Base-by-base conservation (phyloP, 2,329 filamentous ascomycete species). In the Colletotrichum higginsianum region DNA sequence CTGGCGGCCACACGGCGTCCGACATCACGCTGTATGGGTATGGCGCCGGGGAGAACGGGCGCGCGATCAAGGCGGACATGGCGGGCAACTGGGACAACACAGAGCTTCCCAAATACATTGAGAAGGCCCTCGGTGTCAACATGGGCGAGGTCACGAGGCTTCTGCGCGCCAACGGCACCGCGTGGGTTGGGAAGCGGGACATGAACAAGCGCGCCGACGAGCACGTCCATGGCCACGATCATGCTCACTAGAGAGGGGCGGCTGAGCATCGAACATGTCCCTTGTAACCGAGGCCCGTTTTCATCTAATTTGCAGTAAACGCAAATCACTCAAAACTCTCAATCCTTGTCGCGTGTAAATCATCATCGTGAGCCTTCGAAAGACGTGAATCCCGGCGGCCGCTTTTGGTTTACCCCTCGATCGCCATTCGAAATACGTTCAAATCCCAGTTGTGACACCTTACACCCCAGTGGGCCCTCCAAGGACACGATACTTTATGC, bases 11-110 rank as follows among this genome's bases (percentile, higher is more conserved):
- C 66, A 75, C 73, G n/a, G 71, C 61, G 1, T 77, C 79, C 52
- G 82, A 83, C 68, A 76, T 82, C 26, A 80, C 77, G 0, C 74
- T 84, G 18, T 80, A 80, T 62, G 82, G 81, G 5, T 81, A 83
- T 52, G 74, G 72, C 15, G 74, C 74, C 42, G 72, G 66, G n/a
- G 61, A 69, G 7, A 73, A 71, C 26, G 65, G 62, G n/a, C 52
- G 42, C 6, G 74, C 67, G 4, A 68, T 74, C 52, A 73, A 71
- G 65, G 65, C 66, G 38, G 65, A 69, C n/a, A 72, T 79, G 40
- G 75, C 76, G 16, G 70, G 65, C 30, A 76, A 75, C 74, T 74
- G 74, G 55, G 72, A 79, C 71, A 79, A 79, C 72, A 78, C 70
- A 26, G 74, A 77, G 67, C 72, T 79, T 16, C 75, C 77, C 18